Evolutionary conservation across 148 eudicot genomes (phyloP), one percentile per base, ranked within the genome.

Genomic region (Pouteria glomerata): DNA sequence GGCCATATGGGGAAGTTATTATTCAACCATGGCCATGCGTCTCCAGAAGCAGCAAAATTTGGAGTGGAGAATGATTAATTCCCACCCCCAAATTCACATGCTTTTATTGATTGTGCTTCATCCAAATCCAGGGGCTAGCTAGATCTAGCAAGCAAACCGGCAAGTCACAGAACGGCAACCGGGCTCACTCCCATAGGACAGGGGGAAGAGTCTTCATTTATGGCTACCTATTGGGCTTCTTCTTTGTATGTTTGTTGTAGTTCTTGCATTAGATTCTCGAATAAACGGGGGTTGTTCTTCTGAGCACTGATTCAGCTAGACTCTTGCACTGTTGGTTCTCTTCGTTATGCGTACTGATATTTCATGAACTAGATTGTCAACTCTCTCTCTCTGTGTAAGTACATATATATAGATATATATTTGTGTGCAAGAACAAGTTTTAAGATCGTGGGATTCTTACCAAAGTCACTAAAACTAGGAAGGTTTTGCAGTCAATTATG

Each of bases 141-240:
- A 65, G 62, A 29, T 48, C 64, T 42, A 15, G 63, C 66, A 26
- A 15, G 63, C 66, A 26, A 71, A 77, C 75, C 66, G 79, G 79
- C 79, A 77, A 77, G 79, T 77, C 79, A 77, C 71, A 53, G 30
- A 77, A 56, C 57, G 79, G 79, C 79, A n/a, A 63, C 52, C 7
- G 56, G 62, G 53, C 74, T 76, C 74, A 63, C 74, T 76, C 74
- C 7, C 1, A n/a, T 31, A 14, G 11, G 60, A n/a, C 23, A 23
- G 18, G 60, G 34, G 71, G n/a, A n/a, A n/a, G n/a, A n/a, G n/a
- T n/a, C n/a, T n/a, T n/a, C 70, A 65, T 26, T 71, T 53, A 66
- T 73, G 69, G 76, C 76, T 73, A 65, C 24, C 51, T 48, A 47
- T 44, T 30, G 13, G 29, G 59, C 29, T 31, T 57, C 27, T 33